Conservation (phyloP, 2,329 filamentous ascomycete species). For the Tolypocladium pustulatum region DNA sequence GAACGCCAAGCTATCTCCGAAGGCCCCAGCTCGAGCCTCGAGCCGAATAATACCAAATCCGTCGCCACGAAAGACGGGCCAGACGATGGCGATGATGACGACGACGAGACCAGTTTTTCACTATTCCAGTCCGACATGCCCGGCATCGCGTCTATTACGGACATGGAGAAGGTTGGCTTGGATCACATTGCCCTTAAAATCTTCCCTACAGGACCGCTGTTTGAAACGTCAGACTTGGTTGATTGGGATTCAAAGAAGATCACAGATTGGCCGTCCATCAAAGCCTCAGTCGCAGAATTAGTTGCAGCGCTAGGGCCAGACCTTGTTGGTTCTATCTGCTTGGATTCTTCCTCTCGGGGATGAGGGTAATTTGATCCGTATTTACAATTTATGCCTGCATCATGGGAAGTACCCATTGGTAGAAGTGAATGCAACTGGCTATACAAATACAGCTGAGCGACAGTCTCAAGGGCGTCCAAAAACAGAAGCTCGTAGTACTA, state of each 20-base stretch:
- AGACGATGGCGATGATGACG: constrained; percentile 4
- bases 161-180: constrained; percentile 45
- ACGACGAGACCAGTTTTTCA: constrained; percentile 15
- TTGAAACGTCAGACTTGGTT: constrained; percentile 40
- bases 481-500: neutral
- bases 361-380: neutral
- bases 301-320: constrained; percentile 55
- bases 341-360: constrained; percentile 28
- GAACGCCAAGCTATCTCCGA: constrained; percentile 13
- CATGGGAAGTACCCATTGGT: neutral
- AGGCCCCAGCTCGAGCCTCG: neutral
- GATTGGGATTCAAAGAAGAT: constrained; percentile 48
- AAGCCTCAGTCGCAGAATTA: constrained; percentile 55
- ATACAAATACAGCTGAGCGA: too few species aligned
- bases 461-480: neutral
- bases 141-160: constrained; percentile 46
- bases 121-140: constrained; percentile 57
- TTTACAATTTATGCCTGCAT: neutral
- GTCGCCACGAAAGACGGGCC: constrained; percentile 2
- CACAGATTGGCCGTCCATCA: constrained; percentile 39
- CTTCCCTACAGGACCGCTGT: constrained; percentile 23
- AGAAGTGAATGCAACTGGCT: neutral
- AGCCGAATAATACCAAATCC: neutral
- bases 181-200: constrained; percentile 47
- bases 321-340: constrained; percentile 42